phyloP scores from a whole-genome alignment of 768 basidiomycete genomes.

The Tephrocybe sp. region DNA sequence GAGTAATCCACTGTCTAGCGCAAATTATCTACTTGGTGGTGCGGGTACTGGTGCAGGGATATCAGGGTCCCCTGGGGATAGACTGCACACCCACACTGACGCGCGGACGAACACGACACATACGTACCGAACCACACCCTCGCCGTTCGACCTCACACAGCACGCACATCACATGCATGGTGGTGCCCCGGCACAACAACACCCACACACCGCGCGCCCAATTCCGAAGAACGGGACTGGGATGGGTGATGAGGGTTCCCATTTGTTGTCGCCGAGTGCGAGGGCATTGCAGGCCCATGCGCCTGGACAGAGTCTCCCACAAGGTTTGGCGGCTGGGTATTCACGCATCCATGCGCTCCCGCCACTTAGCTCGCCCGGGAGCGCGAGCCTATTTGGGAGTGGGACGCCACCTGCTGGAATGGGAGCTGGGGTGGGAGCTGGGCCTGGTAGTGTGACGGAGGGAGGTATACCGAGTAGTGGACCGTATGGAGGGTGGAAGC shows the following conservation, averaged over 20 bases:
- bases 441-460: background rate
- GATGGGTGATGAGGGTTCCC: constrained; percentile 19
- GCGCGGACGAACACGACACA: constrained; percentile 34
- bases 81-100: constrained; percentile 36
- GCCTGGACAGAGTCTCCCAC: constrained; percentile 88
- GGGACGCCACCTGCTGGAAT: constrained; percentile 9
- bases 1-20: constrained; percentile 27
- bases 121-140: constrained; percentile 39
- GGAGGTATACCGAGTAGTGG: constrained; percentile 20
- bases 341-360: constrained; percentile 82
- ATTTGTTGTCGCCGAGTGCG: constrained; percentile 60
- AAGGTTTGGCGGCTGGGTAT: constrained; percentile 88
- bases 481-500: constrained; percentile 26
- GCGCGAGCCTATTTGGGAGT: constrained; percentile 20
- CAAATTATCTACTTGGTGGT: background rate
- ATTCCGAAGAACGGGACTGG: constrained; percentile 23
- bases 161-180: constrained; percentile 23
- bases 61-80: constrained; percentile 28
- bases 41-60: constrained; percentile 12
- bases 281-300: constrained; percentile 85
- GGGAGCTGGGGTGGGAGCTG: too few relatives aligned
- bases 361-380: constrained; percentile 34
- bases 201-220: constrained; percentile 26
- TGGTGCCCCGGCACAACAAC: constrained; percentile 14
- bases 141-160: constrained; percentile 45